These are phyloP conservation scores for Cryptococcus hybrid DNA, from an alignment of 1,284 basidiomycete genomes.

Conservation along the genomic window DNA sequence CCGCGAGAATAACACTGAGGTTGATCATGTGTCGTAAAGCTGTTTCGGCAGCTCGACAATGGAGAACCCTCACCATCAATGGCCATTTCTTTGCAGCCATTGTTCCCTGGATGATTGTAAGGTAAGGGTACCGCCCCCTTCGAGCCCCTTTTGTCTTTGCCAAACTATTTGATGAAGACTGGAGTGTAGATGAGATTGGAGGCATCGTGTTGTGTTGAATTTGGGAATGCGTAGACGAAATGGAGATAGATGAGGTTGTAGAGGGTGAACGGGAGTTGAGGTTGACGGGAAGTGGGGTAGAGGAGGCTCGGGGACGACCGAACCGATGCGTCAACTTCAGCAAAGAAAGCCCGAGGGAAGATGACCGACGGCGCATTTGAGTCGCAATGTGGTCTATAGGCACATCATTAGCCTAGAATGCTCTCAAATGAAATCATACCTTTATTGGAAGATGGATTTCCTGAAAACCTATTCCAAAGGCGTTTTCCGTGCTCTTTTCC, in stretches of 20 bases:
- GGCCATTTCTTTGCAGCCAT: slow-evolving; percentile 7
- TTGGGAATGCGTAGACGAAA: slow-evolving; percentile 16
- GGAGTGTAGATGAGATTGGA: slow-evolving; percentile 23
- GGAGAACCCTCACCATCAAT: slow-evolving; percentile 3
- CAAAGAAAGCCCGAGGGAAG: slow-evolving; percentile 19
- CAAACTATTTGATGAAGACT: slow-evolving; percentile 34
- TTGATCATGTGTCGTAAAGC: slow-evolving; percentile 11
- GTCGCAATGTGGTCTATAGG: not conserved
- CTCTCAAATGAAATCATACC: slow-evolving; percentile 1
- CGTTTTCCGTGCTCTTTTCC: slow-evolving; percentile 14
- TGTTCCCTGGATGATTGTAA: slow-evolving; percentile 1
- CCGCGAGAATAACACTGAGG: slow-evolving; percentile 36
- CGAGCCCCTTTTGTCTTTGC: slow-evolving; percentile 6
- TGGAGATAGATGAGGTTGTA: slow-evolving; percentile 10
- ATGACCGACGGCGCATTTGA: slow-evolving; percentile 21
- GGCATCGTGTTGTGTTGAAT: not conserved
- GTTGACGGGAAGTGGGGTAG: slow-evolving; percentile 36
- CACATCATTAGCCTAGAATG: not conserved
- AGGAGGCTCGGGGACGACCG: slow-evolving; percentile 18
- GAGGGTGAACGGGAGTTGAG: slow-evolving; percentile 28
- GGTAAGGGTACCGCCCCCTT: not conserved
- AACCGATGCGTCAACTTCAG: not conserved
- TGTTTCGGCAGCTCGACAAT: slow-evolving; percentile 4
- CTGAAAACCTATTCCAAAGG: slow-evolving; percentile 39
- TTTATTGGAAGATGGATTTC: slow-evolving; percentile 7